phyloP scores from a whole-genome alignment of 139 green algal species.

The Volvox africanus region DNA sequence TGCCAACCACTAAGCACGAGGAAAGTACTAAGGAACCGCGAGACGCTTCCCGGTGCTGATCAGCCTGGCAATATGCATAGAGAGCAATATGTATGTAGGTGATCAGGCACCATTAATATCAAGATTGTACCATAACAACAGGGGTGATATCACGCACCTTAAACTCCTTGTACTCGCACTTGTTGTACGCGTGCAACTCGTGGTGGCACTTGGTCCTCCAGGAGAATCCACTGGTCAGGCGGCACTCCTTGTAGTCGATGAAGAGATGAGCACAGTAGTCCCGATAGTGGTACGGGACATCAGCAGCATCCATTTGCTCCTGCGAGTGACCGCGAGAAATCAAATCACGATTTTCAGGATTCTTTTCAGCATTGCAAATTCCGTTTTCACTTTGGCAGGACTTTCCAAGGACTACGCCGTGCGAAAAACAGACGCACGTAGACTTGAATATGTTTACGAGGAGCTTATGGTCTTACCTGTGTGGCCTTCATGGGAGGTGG shows the following conservation, averaged over 20 bases:
- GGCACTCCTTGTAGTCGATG: constrained; percentile 93
- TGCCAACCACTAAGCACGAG: too few relatives aligned
- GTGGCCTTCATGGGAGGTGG: constrained; percentile 63
- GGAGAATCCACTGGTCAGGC: constrained; percentile 56
- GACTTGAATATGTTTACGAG: too few relatives aligned
- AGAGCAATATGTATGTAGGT: too few relatives aligned
- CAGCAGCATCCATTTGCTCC: constrained; percentile 86
- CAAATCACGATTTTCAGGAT: too few relatives aligned
- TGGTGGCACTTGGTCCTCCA: constrained; percentile 61
- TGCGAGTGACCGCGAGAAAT: constrained; percentile 54
- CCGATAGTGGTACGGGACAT: constrained; percentile 81
- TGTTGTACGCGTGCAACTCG: constrained; percentile 66
- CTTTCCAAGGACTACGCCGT: too few relatives aligned
- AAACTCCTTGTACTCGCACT: constrained; percentile 74
- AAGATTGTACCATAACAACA: neutral
- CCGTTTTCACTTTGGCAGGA: too few relatives aligned
- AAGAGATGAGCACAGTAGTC: constrained; percentile 94
- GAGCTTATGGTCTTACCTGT: constrained; percentile 5
- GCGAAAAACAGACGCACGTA: neutral
- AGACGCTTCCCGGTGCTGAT: too few relatives aligned
- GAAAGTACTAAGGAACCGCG: too few relatives aligned
- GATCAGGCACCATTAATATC: too few relatives aligned
- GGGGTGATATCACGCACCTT: constrained; percentile 40
- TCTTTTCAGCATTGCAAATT: too few relatives aligned
- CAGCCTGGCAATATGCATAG: too few relatives aligned